Evolutionary conservation across 2,329 filamentous ascomycete genomes (phyloP).

Genomic region (Daldinia eschscholtzii): DNA sequence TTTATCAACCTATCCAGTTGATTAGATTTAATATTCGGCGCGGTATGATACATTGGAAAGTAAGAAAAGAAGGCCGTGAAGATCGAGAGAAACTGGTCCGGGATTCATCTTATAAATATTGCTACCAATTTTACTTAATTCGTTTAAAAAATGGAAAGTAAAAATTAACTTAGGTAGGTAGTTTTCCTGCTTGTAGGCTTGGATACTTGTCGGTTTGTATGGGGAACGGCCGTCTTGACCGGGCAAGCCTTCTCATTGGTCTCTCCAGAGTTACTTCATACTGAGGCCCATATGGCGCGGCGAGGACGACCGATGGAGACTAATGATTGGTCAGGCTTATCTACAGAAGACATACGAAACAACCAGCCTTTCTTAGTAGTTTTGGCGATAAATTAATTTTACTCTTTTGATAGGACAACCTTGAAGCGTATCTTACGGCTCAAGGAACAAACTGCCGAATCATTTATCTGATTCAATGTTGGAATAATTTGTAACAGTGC

Average conservation of each 20-base stretch:
- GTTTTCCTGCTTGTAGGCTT: neutral
- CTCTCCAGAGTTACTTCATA: neutral
- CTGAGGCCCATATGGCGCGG: neutral
- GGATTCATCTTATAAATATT: neutral
- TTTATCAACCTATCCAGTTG: too few species aligned
- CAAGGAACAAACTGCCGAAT: neutral
- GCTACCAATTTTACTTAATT: neutral
- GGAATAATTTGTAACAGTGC: neutral
- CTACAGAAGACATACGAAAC: conserved; percentile 2
- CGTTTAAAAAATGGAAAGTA: neutral
- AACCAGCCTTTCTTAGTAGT: neutral
- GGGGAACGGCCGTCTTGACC: conserved; percentile 7
- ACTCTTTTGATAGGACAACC: conserved; percentile 4
- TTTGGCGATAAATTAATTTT: conserved; percentile 6
- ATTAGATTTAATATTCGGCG: too few species aligned
- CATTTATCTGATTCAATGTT: conserved; percentile 4
- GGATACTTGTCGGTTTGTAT: neutral
- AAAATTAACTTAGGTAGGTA: neutral
- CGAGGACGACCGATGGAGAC: conserved; percentile 1
- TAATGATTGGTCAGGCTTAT: conserved; percentile 6
- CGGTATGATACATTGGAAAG: too few species aligned
- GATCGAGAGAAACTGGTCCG: too few species aligned
- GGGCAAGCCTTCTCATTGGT: conserved; percentile 6
- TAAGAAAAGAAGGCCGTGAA: too few species aligned
- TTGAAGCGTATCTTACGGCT: neutral